These are phyloP conservation scores for Colletotrichum cordylinicola DNA, from an alignment of 2,329 filamentous ascomycete genomes.

Conservation along the genomic window DNA sequence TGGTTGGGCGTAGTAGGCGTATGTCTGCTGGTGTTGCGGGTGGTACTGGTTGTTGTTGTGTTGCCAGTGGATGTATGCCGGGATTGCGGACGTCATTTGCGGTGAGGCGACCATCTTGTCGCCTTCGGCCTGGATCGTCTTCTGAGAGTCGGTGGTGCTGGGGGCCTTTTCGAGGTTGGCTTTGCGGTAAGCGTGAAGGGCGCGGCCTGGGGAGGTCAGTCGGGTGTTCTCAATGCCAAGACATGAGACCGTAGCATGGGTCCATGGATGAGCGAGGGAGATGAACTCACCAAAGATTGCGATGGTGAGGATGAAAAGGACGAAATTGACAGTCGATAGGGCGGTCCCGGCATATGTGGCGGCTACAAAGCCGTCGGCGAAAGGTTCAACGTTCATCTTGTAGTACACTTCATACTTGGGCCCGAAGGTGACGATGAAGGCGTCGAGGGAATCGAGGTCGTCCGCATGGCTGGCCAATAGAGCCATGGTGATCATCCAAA, in stretches of 20 bases:
- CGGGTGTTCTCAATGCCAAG: neutral
- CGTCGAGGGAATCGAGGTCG: conserved; percentile 23
- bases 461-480: conserved; percentile 23
- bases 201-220: conserved; percentile 15
- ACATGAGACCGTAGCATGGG: neutral
- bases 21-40: conserved; percentile 14
- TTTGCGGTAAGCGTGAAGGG: conserved; percentile 16
- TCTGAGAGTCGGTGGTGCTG: conserved; percentile 13
- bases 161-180: conserved; percentile 16
- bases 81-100: conserved; percentile 20
- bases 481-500: conserved; percentile 23
- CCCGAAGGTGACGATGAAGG: conserved; percentile 17
- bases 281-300: conserved; percentile 13
- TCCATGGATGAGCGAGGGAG: neutral
- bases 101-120: conserved; percentile 24
- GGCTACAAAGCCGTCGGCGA: conserved; percentile 18
- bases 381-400: conserved; percentile 17
- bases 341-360: conserved; percentile 23
- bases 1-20: conserved; percentile 20
- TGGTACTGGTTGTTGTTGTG: conserved; percentile 6
- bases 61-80: conserved; percentile 19
- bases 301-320: conserved; percentile 22
- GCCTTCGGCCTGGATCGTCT: conserved; percentile 8
- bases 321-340: conserved; percentile 13
- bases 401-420: conserved; percentile 22